Evolutionary conservation across 768 basidiomycete species (phyloP).

Genomic region (Suillus paluster): DNA sequence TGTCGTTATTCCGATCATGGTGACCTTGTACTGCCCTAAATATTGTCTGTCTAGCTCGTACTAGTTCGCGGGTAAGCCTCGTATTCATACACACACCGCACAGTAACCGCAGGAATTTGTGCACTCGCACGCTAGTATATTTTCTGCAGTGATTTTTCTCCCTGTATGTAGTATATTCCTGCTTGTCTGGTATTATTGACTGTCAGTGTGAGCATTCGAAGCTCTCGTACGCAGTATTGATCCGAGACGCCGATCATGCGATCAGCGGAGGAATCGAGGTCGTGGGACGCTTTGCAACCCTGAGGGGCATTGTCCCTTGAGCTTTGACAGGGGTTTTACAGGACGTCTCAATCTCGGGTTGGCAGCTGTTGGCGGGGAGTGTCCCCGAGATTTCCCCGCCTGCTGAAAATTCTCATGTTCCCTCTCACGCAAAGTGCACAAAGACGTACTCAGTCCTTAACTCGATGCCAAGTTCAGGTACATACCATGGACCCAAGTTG

Average conservation of each 20-base stretch:
- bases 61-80: background rate
- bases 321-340: background rate
- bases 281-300: background rate
- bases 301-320: background rate
- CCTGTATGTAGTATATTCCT: background rate
- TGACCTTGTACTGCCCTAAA: background rate
- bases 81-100: background rate
- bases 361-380: background rate
- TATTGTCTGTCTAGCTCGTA: background rate
- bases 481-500: background rate
- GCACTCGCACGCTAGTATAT: background rate
- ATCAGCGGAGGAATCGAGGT: conserved; percentile 1
- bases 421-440: background rate
- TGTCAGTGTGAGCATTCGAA: background rate
- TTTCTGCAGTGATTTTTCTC: background rate
- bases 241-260: conserved; percentile 5
- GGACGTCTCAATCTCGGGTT: background rate
- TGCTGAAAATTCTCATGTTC: background rate
- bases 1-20: conserved; percentile 1
- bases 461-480: background rate
- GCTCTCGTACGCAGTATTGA: background rate
- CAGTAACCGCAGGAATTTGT: background rate
- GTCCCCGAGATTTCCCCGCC: background rate
- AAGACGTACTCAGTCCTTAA: background rate
- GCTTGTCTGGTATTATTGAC: background rate